Percentiles rank a stretch among this genome's conserved stretches.
Conservation (phyloP, 257 asterid genomes). For the Ajuga chamaepitys region DNA sequence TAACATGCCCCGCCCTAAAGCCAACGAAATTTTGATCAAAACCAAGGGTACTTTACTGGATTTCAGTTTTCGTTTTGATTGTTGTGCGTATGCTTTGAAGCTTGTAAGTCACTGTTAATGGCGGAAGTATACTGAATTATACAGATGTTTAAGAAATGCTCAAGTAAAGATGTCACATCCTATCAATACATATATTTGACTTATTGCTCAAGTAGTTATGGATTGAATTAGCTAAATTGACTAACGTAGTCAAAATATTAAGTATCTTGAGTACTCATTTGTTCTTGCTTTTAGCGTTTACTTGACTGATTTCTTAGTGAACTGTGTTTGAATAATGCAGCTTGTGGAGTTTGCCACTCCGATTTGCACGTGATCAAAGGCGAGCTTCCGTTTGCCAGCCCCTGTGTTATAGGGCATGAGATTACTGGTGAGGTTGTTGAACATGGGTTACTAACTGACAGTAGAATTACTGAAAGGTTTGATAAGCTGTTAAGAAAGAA, state of each 20-base stretch:
- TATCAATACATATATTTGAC: background rate
- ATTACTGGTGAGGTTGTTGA: constrained; percentile 96
- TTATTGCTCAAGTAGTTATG: background rate
- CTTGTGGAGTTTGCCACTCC: constrained; percentile 99
- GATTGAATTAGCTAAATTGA: background rate
- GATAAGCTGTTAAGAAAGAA: background rate
- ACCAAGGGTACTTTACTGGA: constrained; percentile 59
- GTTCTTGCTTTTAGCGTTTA: background rate
- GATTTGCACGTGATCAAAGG: constrained; percentile 96
- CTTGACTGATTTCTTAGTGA: background rate
- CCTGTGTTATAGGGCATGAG: constrained; percentile 96
- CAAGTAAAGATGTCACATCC: background rate
- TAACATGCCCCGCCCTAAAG: constrained; percentile 93
- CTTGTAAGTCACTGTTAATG: constrained; percentile 2
- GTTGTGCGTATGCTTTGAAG: background rate
- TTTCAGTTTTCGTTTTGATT: background rate
- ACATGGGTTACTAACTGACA: constrained; percentile 76
- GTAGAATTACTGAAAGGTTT: constrained; percentile 61
- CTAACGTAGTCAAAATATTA: background rate
- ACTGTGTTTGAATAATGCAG: constrained; percentile 39
- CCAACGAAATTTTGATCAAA: constrained; percentile 75
- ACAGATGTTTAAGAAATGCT: background rate
- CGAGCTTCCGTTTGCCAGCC: constrained; percentile 89
- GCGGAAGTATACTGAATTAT: background rate
- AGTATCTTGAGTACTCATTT: background rate